Conservation (phyloP, 768 basidiomycete species). For the Rossbeevera mucosa region DNA sequence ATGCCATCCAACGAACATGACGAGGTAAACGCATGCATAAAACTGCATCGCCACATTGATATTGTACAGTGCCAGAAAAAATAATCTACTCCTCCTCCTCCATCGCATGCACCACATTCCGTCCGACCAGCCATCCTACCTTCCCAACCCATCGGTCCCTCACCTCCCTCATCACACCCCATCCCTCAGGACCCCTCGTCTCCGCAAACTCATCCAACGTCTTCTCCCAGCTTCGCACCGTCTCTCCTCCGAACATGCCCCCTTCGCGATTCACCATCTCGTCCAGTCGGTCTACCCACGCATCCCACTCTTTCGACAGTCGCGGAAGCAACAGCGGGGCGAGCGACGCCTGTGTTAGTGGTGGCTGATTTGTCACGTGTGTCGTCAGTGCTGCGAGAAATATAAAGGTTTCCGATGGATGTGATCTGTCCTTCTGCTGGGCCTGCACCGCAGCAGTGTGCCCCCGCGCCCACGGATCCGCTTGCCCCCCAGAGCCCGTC, state of each 20-base stretch:
- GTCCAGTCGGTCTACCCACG: slow-evolving; percentile 71
- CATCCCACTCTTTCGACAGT: slow-evolving; percentile 68
- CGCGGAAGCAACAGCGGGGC: slow-evolving; percentile 57
- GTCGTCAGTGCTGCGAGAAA: slow-evolving; percentile 67
- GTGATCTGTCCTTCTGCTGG: slow-evolving; percentile 59
- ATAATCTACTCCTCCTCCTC: slow-evolving; percentile 24
- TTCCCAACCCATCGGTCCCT: slow-evolving; percentile 66
- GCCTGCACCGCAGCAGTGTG: slow-evolving; percentile 44
- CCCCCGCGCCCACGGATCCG: slow-evolving; percentile 32
- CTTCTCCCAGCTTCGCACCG: slow-evolving; percentile 64
- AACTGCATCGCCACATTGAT: slow-evolving; percentile 10
- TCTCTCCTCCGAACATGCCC: slow-evolving; percentile 76
- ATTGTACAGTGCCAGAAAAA: background rate
- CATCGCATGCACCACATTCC: slow-evolving; percentile 29
- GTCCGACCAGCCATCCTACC: slow-evolving; percentile 76
- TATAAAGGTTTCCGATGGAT: slow-evolving; percentile 69
- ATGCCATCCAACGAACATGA: slow-evolving; percentile 27
- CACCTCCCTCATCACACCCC: slow-evolving; percentile 40
- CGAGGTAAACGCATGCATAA: slow-evolving; percentile 14
- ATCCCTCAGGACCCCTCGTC: slow-evolving; percentile 40
- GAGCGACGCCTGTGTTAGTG: slow-evolving; percentile 58
- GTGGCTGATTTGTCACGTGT: slow-evolving; percentile 64
- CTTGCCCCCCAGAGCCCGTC: slow-evolving; percentile 13
- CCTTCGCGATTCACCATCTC: slow-evolving; percentile 64
- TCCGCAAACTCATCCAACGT: slow-evolving; percentile 63